Evolutionary conservation across 805 yeast species (phyloP).

Genomic region (Hanseniaspora valbyensis): DNA sequence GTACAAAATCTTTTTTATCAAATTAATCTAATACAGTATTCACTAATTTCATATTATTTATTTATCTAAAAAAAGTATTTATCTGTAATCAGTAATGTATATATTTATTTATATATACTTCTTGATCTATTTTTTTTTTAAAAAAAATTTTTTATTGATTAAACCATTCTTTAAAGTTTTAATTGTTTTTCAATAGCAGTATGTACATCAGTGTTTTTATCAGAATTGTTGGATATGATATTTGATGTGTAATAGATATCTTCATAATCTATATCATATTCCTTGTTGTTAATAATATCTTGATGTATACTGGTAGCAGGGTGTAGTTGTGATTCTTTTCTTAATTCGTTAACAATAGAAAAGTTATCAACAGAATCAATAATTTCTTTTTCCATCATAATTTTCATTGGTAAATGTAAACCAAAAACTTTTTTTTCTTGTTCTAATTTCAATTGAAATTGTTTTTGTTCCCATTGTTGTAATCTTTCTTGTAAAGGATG

Average conservation of each 20-base stretch:
- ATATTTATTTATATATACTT: too few species aligned
- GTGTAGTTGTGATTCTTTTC: constrained; percentile 31
- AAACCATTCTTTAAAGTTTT: constrained; percentile 34
- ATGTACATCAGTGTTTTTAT: constrained; percentile 45
- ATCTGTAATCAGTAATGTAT: too few species aligned
- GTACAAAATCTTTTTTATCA: too few species aligned
- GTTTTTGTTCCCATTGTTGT: constrained; percentile 68
- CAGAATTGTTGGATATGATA: constrained; percentile 29
- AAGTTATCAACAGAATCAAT: constrained; percentile 48
- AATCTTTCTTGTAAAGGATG: constrained; percentile 81
- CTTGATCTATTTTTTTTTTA: too few species aligned
- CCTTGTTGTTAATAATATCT: constrained; percentile 72
- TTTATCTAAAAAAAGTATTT: too few species aligned
- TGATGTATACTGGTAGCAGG: constrained; percentile 51
- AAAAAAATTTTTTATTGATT: too few species aligned
- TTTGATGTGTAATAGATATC: constrained; percentile 57
- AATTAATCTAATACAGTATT: too few species aligned
- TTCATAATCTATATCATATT: constrained; percentile 80
- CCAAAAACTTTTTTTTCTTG: constrained; percentile 77
- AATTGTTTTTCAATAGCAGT: constrained; percentile 57
- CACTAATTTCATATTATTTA: too few species aligned
- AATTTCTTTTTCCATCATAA: constrained; percentile 77
- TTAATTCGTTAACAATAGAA: constrained; percentile 12
- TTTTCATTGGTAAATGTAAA: constrained; percentile 82
- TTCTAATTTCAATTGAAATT: constrained; percentile 59